Percentiles rank a stretch among this genome's conserved stretches.
phyloP scores from a whole-genome alignment of 2,329 filamentous ascomycete genomes.

The Trichoderma gracile region DNA sequence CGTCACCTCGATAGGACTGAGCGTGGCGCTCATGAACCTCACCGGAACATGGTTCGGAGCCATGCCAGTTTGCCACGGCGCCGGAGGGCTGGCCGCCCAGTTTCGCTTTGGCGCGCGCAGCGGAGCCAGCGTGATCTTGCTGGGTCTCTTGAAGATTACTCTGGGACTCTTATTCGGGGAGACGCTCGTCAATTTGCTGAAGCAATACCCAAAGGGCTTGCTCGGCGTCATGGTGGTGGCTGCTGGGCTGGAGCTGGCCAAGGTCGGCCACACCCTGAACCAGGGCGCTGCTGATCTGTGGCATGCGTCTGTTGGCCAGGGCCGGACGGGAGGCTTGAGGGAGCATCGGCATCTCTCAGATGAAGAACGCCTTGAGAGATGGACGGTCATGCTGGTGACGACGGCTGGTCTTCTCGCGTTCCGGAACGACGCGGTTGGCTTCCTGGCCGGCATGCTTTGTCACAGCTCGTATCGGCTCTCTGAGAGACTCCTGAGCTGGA shows the following conservation, averaged over 20 bases:
- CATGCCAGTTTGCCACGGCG: conserved; percentile 95
- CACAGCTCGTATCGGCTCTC: conserved; percentile 64
- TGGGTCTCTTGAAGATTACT: conserved; percentile 73
- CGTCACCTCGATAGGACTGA: conserved; percentile 76
- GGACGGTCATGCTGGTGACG: conserved; percentile 89
- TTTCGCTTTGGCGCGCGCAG: conserved; percentile 89
- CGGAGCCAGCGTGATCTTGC: conserved; percentile 76
- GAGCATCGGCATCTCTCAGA: conserved; percentile 59
- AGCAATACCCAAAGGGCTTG: conserved; percentile 71
- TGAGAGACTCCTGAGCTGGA: conserved; percentile 46
- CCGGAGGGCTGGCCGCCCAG: conserved; percentile 86
- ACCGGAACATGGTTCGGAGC: conserved; percentile 86
- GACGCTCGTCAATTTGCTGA: conserved; percentile 69
- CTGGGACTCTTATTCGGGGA: conserved; percentile 76
- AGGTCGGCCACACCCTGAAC: conserved; percentile 81
- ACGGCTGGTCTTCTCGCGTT: conserved; percentile 80
- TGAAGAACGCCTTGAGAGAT: conserved; percentile 70
- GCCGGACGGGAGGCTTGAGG: conserved; percentile 38
- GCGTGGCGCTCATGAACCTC: conserved; percentile 82
- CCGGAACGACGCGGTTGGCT: conserved; percentile 86
- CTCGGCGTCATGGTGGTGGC: conserved; percentile 88
- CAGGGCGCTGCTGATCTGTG: conserved; percentile 64
- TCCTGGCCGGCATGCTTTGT: conserved; percentile 77
- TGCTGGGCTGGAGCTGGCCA: conserved; percentile 82
- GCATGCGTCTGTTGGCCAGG: conserved; percentile 52